Evolutionary conservation across 1,284 basidiomycete species (phyloP).

Genomic region (Mycena sp.): DNA sequence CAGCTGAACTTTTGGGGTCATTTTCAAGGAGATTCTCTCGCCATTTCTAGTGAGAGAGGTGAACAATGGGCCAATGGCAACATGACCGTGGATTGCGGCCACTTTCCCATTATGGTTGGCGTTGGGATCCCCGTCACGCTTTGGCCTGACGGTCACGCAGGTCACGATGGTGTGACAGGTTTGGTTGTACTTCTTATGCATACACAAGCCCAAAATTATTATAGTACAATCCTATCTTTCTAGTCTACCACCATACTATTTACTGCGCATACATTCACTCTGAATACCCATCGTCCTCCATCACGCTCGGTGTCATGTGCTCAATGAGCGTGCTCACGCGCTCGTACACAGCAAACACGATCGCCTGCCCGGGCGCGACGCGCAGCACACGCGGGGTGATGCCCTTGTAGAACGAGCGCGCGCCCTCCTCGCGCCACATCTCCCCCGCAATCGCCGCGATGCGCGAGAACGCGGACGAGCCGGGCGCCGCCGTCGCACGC

Average conservation of each 20-base stretch:
- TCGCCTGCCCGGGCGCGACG: constrained; percentile 94
- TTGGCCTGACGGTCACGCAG: too few relatives aligned
- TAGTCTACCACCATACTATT: neutral
- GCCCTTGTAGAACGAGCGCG: constrained; percentile 93
- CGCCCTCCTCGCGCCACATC: constrained; percentile 95
- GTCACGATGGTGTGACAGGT: too few relatives aligned
- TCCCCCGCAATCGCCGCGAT: constrained; percentile 86
- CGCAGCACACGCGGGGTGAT: constrained; percentile 97
- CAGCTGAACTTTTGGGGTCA: too few relatives aligned
- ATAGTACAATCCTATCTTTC: neutral
- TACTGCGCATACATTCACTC: constrained; percentile 68
- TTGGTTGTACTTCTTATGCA: too few relatives aligned
- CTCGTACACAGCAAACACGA: constrained; percentile 94
- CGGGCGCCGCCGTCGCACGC: constrained; percentile 82
- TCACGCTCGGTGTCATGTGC: constrained; percentile 62
- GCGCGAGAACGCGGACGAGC: constrained; percentile 79
- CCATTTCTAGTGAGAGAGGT: too few relatives aligned
- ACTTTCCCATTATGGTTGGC: too few relatives aligned
- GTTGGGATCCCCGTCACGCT: too few relatives aligned
- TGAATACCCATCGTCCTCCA: constrained; percentile 68
- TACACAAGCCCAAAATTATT: neutral
- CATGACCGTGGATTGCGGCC: too few relatives aligned
- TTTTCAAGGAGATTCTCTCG: too few relatives aligned
- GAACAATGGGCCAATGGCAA: too few relatives aligned
- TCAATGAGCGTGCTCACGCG: constrained; percentile 82